Conservation (phyloP, 331 rosid genomes). For the Saraca asoca region DNA sequence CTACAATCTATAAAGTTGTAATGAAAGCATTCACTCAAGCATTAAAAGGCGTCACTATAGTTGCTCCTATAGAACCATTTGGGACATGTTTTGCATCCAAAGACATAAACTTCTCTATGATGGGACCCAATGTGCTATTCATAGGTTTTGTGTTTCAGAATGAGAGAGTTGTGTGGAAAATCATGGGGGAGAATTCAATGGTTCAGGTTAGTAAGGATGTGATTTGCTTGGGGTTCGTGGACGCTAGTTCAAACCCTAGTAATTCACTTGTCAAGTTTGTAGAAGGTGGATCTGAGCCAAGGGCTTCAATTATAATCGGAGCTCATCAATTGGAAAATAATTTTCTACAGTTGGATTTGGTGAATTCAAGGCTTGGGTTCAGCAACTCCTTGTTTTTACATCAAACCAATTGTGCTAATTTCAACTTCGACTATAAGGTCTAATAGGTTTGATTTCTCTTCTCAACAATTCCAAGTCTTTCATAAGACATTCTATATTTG, state of each 20-base stretch:
- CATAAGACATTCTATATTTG: too few species aligned
- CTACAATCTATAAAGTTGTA: constrained; percentile 35
- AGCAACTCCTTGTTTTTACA: constrained; percentile 16
- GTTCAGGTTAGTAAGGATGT: constrained; percentile 35
- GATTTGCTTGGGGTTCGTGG: constrained; percentile 39
- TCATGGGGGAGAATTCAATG: constrained; percentile 41
- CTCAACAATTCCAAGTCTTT: too few species aligned
- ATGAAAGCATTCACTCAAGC: constrained; percentile 21
- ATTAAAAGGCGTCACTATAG: constrained; percentile 9
- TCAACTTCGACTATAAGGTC: constrained; percentile 18
- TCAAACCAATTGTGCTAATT: constrained; percentile 37
- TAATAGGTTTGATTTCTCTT: too few species aligned
- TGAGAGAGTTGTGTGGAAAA: constrained; percentile 22
- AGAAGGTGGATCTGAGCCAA: too few species aligned
- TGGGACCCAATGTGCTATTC: constrained; percentile 31
- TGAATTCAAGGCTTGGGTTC: constrained; percentile 38
- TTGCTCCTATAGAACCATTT: constrained; percentile 33
- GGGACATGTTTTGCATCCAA: constrained; percentile 22
- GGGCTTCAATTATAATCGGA: constrained; percentile 37
- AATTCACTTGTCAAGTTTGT: background rate
- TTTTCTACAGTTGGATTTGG: constrained; percentile 39
- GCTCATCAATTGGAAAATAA: constrained; percentile 39
- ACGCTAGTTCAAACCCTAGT: constrained; percentile 23
- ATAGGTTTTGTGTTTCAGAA: constrained; percentile 36
- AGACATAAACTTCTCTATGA: background rate